Evolutionary conservation across 169 alveolate genomes (phyloP), one percentile per base, ranked within the genome.

Genomic region (Plasmodium malariae): DNA sequence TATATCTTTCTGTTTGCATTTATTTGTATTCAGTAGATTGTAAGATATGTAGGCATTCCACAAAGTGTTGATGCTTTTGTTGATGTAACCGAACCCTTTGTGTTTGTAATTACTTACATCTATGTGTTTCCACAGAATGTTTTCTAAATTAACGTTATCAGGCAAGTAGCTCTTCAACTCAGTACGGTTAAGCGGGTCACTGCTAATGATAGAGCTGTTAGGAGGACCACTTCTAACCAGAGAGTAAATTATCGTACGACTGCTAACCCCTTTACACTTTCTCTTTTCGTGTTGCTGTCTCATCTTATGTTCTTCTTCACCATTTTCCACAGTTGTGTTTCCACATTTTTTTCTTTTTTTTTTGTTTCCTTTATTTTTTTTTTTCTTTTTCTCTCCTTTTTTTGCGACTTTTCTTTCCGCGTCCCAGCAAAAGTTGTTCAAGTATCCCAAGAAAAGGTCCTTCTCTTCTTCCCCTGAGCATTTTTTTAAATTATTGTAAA

Each of bases 31-130:
- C 3, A 24, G 67, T 21, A 76, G 5, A 11, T 37, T 55, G 26
- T 26, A 45, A 4, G 67, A 43, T 54, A 76, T 40, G 34, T 76
- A 76, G 19, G 63, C 49, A 0, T 76, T 37, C 89, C 89, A 76
- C 28, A 76, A 28, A 1, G 21, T 48, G 19, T 76, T 63, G 4
- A 76, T 48, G 17, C 54, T 63, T 76, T 62, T 63, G 21, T 67
- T 76, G 11, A 76, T 76, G 28, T 24, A 3, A 26, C 45, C 24
- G 3, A 34, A 30, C 26, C 21, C n/a, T 26, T 55, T 73, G 21
- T 55, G 37, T 14, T 67, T 54, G 4, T 76, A 48, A 12, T 76
- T 62, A 21, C 9, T 76, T 34, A 69, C 0, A 40, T 76, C 28
- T 19, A 76, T 76, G 0, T 45, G 21, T 9, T 76, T 76, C 78